Base-by-base conservation (phyloP, 2,329 filamentous ascomycete species). In the Diaporthe citri region DNA sequence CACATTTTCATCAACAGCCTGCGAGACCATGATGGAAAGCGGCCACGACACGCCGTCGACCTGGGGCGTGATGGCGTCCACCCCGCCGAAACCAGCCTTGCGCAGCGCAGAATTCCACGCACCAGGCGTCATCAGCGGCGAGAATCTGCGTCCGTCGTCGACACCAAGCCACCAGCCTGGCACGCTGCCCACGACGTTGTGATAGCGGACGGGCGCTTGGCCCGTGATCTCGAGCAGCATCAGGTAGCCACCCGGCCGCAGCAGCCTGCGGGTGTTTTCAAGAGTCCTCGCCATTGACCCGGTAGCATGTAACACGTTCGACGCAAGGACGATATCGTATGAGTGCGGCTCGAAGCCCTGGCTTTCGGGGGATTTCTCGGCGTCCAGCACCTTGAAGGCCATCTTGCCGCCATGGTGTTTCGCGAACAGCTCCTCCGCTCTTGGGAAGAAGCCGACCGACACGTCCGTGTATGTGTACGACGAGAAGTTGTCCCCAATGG, bases 221-320 rank as follows among this genome's bases (percentile, higher is more conserved):
- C 1, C 84, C 76, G 74, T 90, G 88, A 7, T 85, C 72, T 17
- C 46, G 13, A 0, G 88, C 56, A 0, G 36, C 36, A 89, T 46
- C 0, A 90, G 79, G 41, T 85, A 83, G 0, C 88, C 88, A 1
- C 84, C 86, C 0, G 87, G 84, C 31, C 83, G 85, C 0, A 88
- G 78, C 0, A 88, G 76, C 0, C 75, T 75, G 1, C 85, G 82
- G 0, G 82, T 77, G 71, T 87, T 83, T 2, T 31, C 25, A 41
- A 82, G 77, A 52, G 78, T 81, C 62, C 78, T 39, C 55, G 64
- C 77, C 74, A 82, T 57, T 74, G 59, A 52, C 0, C 25, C 13
- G 0, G 85, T 86, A 1, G 84, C 83, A 71, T 87, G 84, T 0
- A 88, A 76, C 2, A 84, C 82, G 48, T 81, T 78, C 3, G 81